These are phyloP conservation scores for Antitrichia curtipendula DNA, from an alignment of 225 moss, liverwort and hornwort genomes.

Conservation along the genomic window DNA sequence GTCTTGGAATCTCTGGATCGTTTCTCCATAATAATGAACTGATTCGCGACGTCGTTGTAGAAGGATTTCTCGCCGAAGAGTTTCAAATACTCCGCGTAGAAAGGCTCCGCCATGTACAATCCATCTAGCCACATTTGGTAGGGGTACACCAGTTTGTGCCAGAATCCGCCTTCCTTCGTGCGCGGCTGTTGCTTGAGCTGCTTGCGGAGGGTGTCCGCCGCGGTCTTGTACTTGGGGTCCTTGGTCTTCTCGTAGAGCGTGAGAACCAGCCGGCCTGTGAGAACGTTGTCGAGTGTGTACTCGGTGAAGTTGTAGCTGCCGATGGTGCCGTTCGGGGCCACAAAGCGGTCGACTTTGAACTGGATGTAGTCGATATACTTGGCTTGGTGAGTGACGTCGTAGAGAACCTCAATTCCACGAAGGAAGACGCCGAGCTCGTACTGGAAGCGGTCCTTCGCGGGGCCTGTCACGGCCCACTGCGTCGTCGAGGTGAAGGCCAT, in stretches of 20 bases:
- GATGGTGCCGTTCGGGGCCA: conserved; percentile 37
- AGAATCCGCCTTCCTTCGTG: conserved; percentile 43
- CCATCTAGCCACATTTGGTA: conserved; percentile 81
- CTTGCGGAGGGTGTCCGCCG: conserved; percentile 21
- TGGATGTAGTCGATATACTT: conserved; percentile 43
- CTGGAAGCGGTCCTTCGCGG: conserved; percentile 41
- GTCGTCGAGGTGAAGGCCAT: conserved; percentile 55
- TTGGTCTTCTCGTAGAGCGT: conserved; percentile 20
- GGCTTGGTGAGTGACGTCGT: conserved; percentile 1
- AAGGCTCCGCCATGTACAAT: conserved; percentile 65
- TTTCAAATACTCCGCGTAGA: conserved; percentile 36
- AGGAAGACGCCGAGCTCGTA: conserved; percentile 63
- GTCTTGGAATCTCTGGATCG: conserved; percentile 28
- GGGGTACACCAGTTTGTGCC: conserved; percentile 61
- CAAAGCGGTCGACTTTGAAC: conserved; percentile 43
- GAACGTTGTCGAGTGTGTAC: conserved; percentile 50
- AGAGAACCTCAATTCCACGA: conserved; percentile 38
- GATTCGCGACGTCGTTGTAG: conserved; percentile 43
- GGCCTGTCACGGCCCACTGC: conserved; percentile 35
- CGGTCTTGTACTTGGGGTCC: conserved; percentile 33
- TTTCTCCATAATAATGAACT: conserved; percentile 54
- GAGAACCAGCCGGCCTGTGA: conserved; percentile 33
- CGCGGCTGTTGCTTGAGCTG: conserved; percentile 54
- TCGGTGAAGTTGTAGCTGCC: conserved; percentile 30
- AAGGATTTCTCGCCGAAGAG: neutral